These are phyloP conservation scores for Aristolochia contorta DNA, from an alignment of 164 flowering plant species.

Conservation along the genomic window DNA sequence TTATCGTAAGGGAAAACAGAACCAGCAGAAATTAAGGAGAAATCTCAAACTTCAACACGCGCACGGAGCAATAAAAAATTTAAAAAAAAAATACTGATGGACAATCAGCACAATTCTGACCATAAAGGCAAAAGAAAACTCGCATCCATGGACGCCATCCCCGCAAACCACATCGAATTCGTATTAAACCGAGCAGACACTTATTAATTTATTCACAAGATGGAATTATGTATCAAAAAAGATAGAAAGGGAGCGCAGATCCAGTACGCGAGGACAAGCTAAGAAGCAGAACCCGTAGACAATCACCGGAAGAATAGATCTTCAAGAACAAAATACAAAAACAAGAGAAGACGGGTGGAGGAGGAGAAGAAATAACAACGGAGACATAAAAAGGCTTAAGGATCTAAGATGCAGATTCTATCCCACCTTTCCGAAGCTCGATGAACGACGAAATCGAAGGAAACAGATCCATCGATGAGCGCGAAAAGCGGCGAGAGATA, in stretches of 20 bases:
- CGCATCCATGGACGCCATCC: too few species aligned
- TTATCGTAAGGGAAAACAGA: neutral
- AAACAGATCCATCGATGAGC: conserved; percentile 14
- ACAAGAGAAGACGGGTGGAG: neutral
- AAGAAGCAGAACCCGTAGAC: neutral
- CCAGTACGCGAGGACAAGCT: neutral
- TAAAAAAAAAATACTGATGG: neutral
- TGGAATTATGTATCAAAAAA: neutral
- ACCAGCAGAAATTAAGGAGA: neutral
- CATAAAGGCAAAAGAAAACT: too few species aligned
- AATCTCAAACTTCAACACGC: too few species aligned
- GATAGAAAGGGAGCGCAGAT: neutral
- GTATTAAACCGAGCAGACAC: too few species aligned
- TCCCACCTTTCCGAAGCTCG: conserved; percentile 22
- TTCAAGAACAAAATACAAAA: neutral
- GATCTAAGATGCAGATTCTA: conserved; percentile 4
- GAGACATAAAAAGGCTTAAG: neutral
- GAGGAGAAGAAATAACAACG: too few species aligned
- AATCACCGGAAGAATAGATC: neutral
- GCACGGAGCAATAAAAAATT: neutral
- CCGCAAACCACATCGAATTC: too few species aligned
- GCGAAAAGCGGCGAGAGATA: neutral
- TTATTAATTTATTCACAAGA: too few species aligned
- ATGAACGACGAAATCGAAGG: conserved; percentile 11
- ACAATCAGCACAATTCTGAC: too few species aligned